A percentile compares a stretch with the other conserved stretches of the same genome.
Conservation (phyloP, 129 eudicot genomes). For the Smallanthus sonchifolius region DNA sequence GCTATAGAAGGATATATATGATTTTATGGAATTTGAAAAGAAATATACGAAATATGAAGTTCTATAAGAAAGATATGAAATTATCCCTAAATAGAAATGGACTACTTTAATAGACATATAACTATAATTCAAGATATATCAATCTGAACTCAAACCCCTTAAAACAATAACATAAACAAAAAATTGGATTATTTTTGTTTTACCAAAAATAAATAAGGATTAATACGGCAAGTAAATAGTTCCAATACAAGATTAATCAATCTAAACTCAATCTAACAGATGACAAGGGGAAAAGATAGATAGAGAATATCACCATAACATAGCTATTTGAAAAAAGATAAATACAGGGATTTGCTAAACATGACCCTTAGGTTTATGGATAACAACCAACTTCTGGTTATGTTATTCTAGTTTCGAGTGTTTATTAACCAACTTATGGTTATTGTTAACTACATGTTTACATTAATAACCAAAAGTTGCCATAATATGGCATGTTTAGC, state of each 20-base stretch:
- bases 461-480: neutral
- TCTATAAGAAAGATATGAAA: neutral
- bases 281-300: neutral
- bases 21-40: too few species aligned
- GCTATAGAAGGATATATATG: too few species aligned
- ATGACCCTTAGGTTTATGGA: neutral
- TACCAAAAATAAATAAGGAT: neutral
- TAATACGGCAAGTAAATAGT: neutral
- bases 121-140: neutral
- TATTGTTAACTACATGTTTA: neutral
- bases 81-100: neutral
- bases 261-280: neutral
- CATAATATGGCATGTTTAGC: neutral
- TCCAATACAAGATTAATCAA: neutral
- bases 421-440: neutral
- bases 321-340: neutral
- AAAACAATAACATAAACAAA: neutral
- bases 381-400: neutral
- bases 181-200: neutral
- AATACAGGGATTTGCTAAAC: neutral
- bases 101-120: neutral
- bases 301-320: neutral
- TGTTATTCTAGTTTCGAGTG: neutral
- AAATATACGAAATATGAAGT: neutral
- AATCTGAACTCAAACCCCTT: neutral